These are phyloP conservation scores for Boechera stricta DNA, from an alignment of 345 rosid genomes.

Conservation along the genomic window DNA sequence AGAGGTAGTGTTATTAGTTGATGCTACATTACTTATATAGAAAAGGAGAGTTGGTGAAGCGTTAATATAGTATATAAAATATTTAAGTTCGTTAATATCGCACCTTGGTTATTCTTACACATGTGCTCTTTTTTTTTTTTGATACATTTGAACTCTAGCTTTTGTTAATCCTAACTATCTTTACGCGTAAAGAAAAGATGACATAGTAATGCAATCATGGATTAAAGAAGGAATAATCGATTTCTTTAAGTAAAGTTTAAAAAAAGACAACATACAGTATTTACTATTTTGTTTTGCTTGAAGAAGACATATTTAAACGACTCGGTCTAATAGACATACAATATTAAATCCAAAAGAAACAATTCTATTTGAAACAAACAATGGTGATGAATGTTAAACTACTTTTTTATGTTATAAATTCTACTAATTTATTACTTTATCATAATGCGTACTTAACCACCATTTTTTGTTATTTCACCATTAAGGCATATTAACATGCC, in stretches of 20 bases:
- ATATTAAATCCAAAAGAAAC: too few relatives aligned
- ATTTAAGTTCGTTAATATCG: too few relatives aligned
- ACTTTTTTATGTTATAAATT: not conserved
- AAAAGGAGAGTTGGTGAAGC: too few relatives aligned
- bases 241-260: too few relatives aligned
- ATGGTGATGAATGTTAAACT: not conserved
- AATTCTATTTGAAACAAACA: too few relatives aligned
- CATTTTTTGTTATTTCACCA: too few relatives aligned
- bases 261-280: not conserved
- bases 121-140: not conserved
- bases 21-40: too few relatives aligned
- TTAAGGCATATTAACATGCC: too few relatives aligned
- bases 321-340: not conserved
- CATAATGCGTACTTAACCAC: too few relatives aligned
- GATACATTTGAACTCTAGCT: not conserved
- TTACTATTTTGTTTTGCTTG: not conserved
- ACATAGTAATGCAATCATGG: not conserved
- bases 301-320: not conserved
- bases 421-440: not conserved
- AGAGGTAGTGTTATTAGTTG: too few relatives aligned
- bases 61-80: too few relatives aligned
- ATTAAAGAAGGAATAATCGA: not conserved
- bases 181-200: not conserved
- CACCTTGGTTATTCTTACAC: too few relatives aligned
- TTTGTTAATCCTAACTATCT: not conserved